A percentile compares a stretch with the other conserved stretches of the same genome.
phyloP scores from a whole-genome alignment of 805 yeast species.

The Barnettozyma sp. region DNA sequence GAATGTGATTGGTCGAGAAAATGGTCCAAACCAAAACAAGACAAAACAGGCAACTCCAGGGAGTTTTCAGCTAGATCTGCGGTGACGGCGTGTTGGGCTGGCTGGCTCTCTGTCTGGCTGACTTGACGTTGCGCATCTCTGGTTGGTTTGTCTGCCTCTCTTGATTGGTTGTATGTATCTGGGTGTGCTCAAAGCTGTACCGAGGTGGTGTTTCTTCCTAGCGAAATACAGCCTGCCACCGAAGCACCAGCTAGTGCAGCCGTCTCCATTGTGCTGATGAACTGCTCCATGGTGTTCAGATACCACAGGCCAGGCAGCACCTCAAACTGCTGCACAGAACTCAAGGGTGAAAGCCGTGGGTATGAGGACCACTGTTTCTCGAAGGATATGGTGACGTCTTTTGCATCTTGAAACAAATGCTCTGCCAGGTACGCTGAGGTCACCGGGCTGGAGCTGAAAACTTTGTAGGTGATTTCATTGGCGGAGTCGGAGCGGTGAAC shows the following conservation, averaged over 20 bases:
- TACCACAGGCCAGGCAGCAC: conserved; percentile 34
- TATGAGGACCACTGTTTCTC: conserved; percentile 38
- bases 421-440: conserved; percentile 14
- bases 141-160: too few relatives aligned
- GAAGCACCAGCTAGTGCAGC: conserved; percentile 42
- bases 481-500: conserved; percentile 24
- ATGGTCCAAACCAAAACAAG: too few relatives aligned
- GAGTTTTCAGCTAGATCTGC: too few relatives aligned
- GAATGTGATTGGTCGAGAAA: too few relatives aligned
- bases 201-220: conserved; percentile 24
- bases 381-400: conserved; percentile 22
- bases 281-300: conserved; percentile 38
- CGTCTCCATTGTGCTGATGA: conserved; percentile 48
- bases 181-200: conserved; percentile 15
- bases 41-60: too few relatives aligned
- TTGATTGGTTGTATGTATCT: neutral
- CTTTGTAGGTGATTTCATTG: conserved; percentile 34
- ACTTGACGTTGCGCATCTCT: too few relatives aligned
- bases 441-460: conserved; percentile 30
- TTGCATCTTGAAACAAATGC: conserved; percentile 18
- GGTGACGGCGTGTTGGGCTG: too few relatives aligned
- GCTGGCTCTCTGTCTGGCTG: too few relatives aligned
- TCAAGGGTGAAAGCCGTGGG: conserved; percentile 32
- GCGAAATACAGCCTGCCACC: conserved; percentile 37
- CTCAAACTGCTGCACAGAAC: conserved; percentile 25